Evolutionary conservation across 108 stramenopile species (phyloP), one percentile per base, ranked within the genome.

Genomic region (Aureococcus anophagefferens): DNA sequence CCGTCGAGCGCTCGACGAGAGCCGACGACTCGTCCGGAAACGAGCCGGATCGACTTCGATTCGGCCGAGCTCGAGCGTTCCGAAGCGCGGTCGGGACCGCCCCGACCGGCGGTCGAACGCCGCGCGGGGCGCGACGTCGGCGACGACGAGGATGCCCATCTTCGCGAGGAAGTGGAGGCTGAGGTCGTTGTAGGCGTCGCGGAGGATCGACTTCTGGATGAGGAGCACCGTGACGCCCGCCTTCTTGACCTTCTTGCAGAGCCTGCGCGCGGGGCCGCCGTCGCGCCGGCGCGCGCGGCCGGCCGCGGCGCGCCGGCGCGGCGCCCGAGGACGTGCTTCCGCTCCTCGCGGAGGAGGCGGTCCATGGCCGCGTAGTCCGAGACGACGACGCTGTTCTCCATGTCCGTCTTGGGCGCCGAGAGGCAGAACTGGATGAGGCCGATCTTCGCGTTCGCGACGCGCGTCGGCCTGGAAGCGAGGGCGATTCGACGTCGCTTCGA

Each of bases 151-250:
- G 81, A 99, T 98, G 33, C 89, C 95, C 95, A 99, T 96, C n/a
- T 95, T 97, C 74, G 95, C 97, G 73, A 99, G 83, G 79, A 98
- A 98, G 75, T 98, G 98, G 63, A 99, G 82, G 66, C 87, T 89
- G 59, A 98, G 81, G 87, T 99, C 98, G 75, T 98, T 99, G 93
- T 97, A 97, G 68, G 98, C 98, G 85, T 99, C 98, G 34, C 98
- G 83, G 29, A 99, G 85, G 63, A 99, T 98, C 35, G 86, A 87
- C 78, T 99, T 99, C 86, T 99, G 98, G 68, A 99, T 91, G 66
- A 99, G 84, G 5, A 99, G 80, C 18, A 99, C 98, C 71, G 96
- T 99, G 86, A 89, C 89, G 25, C 98, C 98, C 34, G 85, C 78
- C 79, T 98, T 96, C 83, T 98, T 97, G 81, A 99, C 94, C 74